Evolutionary conservation across 768 basidiomycete species (phyloP), one percentile per base, ranked within the genome.

Genomic region (Chalciporus chontae): DNA sequence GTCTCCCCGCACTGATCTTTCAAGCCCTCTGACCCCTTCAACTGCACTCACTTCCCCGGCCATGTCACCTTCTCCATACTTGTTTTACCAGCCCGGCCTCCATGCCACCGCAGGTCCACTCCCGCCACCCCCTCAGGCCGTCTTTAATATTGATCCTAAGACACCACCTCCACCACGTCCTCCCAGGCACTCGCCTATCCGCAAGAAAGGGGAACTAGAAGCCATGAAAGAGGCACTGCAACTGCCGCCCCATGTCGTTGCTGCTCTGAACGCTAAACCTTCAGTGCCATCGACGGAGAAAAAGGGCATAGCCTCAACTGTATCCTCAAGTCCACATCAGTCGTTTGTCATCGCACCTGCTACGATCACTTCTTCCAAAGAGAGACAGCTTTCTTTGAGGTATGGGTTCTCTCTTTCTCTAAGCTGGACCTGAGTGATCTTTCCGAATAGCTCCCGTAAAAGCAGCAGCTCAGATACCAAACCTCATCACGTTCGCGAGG

Each of bases 51-150:
- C 50, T 38, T 69, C 69, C 41, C 60, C 67, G 27, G 41, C 64
- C 43, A 52, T 61, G 40, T 48, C 56, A 10, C 52, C 59, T 27
- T 71, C 75, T 9, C 63, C 76, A 8, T 85, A 80, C 62, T 66
- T 83, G 46, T 68, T 74, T 57, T 86, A 87, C 59, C 77, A 85
- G 51, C 83, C 84, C 42, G 85, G 81, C 43, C 58, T 84, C 2
- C 84, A 90, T 66, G 74, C 85, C 7, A 87, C 77, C 19, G 87
- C 86, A 37, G 84, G 85, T 4, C 87, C 87, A 41, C 73, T 86
- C 51, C 86, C 87, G 24, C 79, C 80, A 27, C 86, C 85, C 8
- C 85, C 87, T 3, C 73, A 81, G 50, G 76, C 82, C 17, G 65
- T 73, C 48, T 76, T 81, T 47, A 71, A 70, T 50, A 73, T 81